Evolutionary conservation across 2,329 filamentous ascomycete species (phyloP), one percentile per base, ranked within the genome.

Genomic region (Alternaria sp.): DNA sequence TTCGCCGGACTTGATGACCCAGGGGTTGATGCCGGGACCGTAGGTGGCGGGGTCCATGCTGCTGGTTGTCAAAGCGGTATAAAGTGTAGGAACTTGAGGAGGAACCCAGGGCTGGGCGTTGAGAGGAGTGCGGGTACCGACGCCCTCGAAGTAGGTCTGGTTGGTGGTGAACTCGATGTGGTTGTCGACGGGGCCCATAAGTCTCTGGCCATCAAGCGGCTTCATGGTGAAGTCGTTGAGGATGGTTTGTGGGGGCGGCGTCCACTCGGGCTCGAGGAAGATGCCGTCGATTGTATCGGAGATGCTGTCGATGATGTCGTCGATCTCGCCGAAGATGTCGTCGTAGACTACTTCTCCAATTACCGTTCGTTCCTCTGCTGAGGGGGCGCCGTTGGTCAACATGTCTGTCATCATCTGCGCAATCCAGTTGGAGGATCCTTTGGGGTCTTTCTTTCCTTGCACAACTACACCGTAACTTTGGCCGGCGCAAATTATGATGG

Each of bases 1-100:
- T 28, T 80, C 63, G 40, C 70, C 71, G 5, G 72, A 63, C 3
- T 75, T 73, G 17, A 74, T 67, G 6, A 80, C 70, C 36, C 77
- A 71, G 58, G 80, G 74, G 15, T 78, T 72, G 10, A 74, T 70
- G 28, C 61, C 61, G 6, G 61, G 57, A n/a, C 61, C 61, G 19
- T 63, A 63, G 6, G 77, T 79, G 0, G 77, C 75, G 47, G 83
- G 83, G 4, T 82, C 81, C 2, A 83, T 83, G 13, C 80, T 74
- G 13, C 82, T 81, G 44, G 87, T 85, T 7, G 87, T 87, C 13
- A 96, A 81, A 1, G 86, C 92, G 0, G 90, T 92, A 82, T 93
- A 96, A 0, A 97, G 84, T 0, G 90, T 88, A 0, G 93, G 93
- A 0, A 96, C 92, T 74, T 91, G 91, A 36, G 91, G 91, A 0